These are phyloP conservation scores for Oryza brachyantha DNA, from an alignment of 176 grass and related monocot species.

Conservation along the genomic window DNA sequence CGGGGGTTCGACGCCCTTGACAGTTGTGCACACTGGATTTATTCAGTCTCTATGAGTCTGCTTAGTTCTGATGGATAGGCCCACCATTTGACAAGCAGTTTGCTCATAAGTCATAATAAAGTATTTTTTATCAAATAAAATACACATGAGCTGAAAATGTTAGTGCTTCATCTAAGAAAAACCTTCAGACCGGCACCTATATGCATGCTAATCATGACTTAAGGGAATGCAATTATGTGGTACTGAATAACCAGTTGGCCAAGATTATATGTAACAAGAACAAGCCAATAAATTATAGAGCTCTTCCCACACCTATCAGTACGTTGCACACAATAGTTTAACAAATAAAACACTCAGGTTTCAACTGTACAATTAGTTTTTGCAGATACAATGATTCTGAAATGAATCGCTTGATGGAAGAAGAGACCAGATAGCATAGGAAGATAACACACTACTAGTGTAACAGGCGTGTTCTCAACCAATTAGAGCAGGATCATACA, in stretches of 20 bases:
- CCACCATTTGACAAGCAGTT: not conserved
- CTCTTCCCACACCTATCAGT: not conserved
- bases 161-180: not conserved
- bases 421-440: not conserved
- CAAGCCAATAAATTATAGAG: not conserved
- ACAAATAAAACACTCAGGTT: slow-evolving; percentile 10
- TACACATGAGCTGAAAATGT: not conserved
- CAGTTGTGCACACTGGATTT: not conserved
- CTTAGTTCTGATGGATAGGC: not conserved
- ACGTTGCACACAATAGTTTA: not conserved
- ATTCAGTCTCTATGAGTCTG: not conserved
- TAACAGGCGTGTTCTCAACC: too few relatives aligned
- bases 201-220: not conserved
- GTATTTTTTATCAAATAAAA: not conserved
- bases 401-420: slow-evolving; percentile 32
- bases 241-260: not conserved
- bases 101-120: not conserved
- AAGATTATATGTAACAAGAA: not conserved
- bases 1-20: too few relatives aligned
- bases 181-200: not conserved
- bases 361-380: not conserved
- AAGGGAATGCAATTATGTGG: not conserved
- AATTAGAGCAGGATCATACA: too few relatives aligned
- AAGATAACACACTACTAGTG: too few relatives aligned
- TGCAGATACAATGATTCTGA: slow-evolving; percentile 19